A percentile compares a stretch with the other conserved stretches of the same genome.
phyloP scores from a whole-genome alignment of 179 eudicot species.

The Monotropa hypopitys region DNA sequence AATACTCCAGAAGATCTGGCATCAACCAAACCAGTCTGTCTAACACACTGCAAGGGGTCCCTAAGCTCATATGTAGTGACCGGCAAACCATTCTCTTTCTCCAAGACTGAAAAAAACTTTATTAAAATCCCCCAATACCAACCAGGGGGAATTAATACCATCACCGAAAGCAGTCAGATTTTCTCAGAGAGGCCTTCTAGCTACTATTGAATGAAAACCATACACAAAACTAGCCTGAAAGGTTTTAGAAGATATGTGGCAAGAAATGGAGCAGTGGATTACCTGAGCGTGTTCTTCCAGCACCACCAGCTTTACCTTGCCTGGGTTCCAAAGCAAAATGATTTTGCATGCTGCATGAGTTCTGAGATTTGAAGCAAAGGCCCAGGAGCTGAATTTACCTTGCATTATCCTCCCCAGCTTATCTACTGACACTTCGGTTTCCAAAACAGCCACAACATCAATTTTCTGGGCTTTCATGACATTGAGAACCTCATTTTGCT shows the following conservation, averaged over 20 bases:
- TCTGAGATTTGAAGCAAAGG: too few species aligned
- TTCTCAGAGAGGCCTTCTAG: not conserved
- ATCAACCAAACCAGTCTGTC: not conserved
- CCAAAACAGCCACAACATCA: not conserved
- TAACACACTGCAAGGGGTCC: not conserved
- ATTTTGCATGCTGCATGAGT: too few species aligned
- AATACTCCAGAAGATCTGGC: not conserved
- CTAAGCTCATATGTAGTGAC: not conserved
- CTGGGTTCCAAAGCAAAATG: too few species aligned
- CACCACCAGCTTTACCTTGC: too few species aligned
- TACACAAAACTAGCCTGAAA: not conserved
- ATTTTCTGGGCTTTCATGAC: not conserved
- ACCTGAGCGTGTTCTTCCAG: too few species aligned
- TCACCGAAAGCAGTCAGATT: too few species aligned
- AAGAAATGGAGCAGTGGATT: too few species aligned
- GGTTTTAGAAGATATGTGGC: too few species aligned
- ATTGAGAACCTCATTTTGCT: not conserved
- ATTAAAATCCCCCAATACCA: not conserved
- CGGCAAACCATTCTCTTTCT: not conserved
- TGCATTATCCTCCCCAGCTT: not conserved
- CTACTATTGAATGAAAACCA: not conserved
- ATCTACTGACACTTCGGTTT: not conserved
- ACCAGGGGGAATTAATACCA: not conserved
- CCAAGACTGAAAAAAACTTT: not conserved
- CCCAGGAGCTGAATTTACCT: not conserved